These are phyloP conservation scores for Heracleum sosnowskyi DNA, from an alignment of 129 eudicot genomes.

Conservation along the genomic window DNA sequence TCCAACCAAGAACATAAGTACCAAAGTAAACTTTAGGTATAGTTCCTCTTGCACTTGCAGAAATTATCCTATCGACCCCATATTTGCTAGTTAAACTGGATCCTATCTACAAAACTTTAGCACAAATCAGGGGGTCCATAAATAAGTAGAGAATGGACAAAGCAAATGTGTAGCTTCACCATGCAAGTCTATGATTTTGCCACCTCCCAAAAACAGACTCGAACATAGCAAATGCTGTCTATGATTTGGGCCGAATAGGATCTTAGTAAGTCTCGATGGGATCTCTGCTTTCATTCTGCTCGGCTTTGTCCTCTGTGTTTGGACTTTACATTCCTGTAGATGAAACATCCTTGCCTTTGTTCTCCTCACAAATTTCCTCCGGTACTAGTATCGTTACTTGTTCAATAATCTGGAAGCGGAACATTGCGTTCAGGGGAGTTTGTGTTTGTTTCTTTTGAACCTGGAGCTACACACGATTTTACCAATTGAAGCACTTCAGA, in stretches of 20 bases:
- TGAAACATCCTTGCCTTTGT: slow-evolving; percentile 11
- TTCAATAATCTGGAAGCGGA: slow-evolving; percentile 9
- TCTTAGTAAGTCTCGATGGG: slow-evolving; percentile 34
- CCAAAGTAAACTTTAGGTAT: background rate
- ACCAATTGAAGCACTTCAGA: slow-evolving; percentile 29
- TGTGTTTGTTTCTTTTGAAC: slow-evolving; percentile 12
- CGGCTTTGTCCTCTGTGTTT: slow-evolving; percentile 4
- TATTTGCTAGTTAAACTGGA: slow-evolving; percentile 12
- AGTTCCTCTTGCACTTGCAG: slow-evolving; percentile 12
- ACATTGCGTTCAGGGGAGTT: slow-evolving; percentile 6
- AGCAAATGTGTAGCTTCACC: background rate
- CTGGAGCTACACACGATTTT: slow-evolving; percentile 22
- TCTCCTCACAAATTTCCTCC: slow-evolving; percentile 7
- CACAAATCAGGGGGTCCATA: background rate
- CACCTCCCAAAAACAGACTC: no score
- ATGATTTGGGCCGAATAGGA: slow-evolving; percentile 8
- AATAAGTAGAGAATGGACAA: background rate
- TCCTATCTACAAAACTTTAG: slow-evolving; percentile 21
- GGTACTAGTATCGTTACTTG: background rate
- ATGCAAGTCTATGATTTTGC: background rate
- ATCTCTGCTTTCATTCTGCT: slow-evolving; percentile 28
- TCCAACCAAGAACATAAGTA: background rate
- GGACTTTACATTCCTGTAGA: slow-evolving; percentile 5
- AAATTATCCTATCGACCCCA: background rate
- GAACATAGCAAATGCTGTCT: no score